Base-by-base conservation (phyloP, 352 stramenopile genomes). In the Phytophthora pistaciae region DNA sequence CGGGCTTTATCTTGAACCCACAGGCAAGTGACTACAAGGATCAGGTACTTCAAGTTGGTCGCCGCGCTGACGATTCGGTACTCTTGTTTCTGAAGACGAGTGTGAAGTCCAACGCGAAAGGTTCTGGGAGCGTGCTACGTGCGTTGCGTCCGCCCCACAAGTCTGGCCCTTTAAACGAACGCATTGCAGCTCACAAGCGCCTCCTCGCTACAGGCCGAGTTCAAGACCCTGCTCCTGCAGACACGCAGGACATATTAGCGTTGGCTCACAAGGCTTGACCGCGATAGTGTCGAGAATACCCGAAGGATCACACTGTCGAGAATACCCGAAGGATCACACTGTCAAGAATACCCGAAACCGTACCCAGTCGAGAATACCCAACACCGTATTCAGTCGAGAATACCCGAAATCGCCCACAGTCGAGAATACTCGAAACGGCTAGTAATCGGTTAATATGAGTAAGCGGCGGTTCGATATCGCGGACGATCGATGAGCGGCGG, bases 11-110 rank as follows among this genome's bases (percentile, higher is more conserved):
- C 14, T 52, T 75, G 4, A 40, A 60, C 14, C 4, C 23, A 0
- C 25, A 20, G 3, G 44, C 44, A 5, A 16, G 20, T 4, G 36
- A 60, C 55, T 65, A 56, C 56, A 58, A 55, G 18, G 56, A 70
- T 38, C 64, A 38, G 21, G 64, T 70, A 23, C 44, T 65, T 27
- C 8, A 60, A 13, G 9, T 16, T 9, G 64, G 55, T 14, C 44
- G 36, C 18, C 36, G 25, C 1, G 63, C n/a, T 20, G 64, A 56
- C 36, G 11, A 23, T 23, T 8, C n/a, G 18, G 6, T 65, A 13
- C 23, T 64, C 2, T 7, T 16, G 2, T 70, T 70, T 21, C 29
- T 60, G 29, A 61, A 40, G 18, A 20, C 56, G 38, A 16, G 6
- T 2, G 38, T 16, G 2, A n/a, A n/a, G 38, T 38, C 31, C 31